Evolutionary conservation across 306 rosid genomes (phyloP).

Genomic region (Acacia crassicarpa): DNA sequence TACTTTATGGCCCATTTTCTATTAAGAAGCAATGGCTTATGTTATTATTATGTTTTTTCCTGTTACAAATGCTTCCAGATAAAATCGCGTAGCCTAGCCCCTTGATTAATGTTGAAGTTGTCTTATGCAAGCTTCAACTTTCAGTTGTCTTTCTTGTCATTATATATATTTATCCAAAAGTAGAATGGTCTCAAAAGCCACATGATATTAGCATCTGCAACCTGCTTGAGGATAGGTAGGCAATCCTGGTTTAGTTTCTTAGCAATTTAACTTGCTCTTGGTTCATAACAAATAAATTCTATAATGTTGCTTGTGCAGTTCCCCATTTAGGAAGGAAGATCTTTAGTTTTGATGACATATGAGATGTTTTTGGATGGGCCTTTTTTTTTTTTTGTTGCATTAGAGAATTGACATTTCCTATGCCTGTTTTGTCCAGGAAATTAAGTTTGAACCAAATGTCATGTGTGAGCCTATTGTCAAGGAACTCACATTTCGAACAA

Average conservation of each 20-base stretch:
- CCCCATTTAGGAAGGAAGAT: not conserved
- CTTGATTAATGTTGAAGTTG: not conserved
- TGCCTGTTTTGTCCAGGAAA: conserved; percentile 59
- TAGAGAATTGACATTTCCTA: conserved; percentile 22
- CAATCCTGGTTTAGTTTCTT: not conserved
- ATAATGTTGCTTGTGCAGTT: conserved; percentile 4
- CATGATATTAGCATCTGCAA: not conserved
- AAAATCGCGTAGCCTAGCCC: not conserved
- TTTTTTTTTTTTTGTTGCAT: not conserved
- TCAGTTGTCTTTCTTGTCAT: not conserved
- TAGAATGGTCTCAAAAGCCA: not conserved
- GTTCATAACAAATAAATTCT: conserved; percentile 15
- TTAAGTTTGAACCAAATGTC: conserved; percentile 90
- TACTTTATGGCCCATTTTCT: not conserved
- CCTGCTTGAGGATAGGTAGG: not conserved
- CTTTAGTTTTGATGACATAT: conserved; percentile 1
- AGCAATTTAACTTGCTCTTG: conserved; percentile 2
- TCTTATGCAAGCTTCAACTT: not conserved
- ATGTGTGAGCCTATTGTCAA: conserved; percentile 96
- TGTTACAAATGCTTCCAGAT: not conserved
- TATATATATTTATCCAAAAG: not conserved
- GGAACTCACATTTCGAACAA: conserved; percentile 73
- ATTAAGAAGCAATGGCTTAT: not conserved
- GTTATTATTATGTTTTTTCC: not conserved
- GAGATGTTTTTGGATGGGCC: not conserved